Percentiles rank a stretch among this genome's conserved stretches.
These are phyloP conservation scores for Platismatia glauca DNA, from an alignment of 495 filamentous ascomycete genomes.

Conservation along the genomic window DNA sequence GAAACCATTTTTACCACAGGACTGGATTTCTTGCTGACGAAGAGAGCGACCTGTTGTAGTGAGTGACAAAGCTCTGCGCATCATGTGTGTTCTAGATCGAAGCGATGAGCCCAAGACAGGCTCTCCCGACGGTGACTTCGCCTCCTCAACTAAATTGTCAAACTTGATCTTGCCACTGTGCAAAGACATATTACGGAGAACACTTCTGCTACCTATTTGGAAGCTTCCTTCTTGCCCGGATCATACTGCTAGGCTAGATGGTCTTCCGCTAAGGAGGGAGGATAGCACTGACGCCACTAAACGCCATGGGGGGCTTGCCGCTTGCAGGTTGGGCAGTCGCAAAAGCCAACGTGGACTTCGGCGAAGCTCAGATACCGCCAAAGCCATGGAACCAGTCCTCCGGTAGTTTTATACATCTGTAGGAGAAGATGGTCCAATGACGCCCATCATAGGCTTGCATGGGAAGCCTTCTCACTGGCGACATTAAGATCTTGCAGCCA, in stretches of 20 bases:
- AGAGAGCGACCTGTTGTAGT: neutral
- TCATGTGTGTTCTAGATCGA: too few species aligned
- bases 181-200: too few species aligned
- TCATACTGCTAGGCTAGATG: neutral
- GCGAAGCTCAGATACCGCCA: neutral
- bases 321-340: neutral
- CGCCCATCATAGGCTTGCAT: neutral
- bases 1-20: too few species aligned
- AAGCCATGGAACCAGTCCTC: neutral
- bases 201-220: too few species aligned
- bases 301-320: neutral
- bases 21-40: too few species aligned
- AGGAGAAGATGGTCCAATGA: neutral
- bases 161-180: neutral
- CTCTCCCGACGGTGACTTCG: too few species aligned
- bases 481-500: too few species aligned
- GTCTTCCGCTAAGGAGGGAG: too few species aligned
- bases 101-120: too few species aligned
- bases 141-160: neutral
- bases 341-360: neutral
- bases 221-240: too few species aligned
- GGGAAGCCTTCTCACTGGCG: too few species aligned
- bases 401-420: neutral
- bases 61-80: neutral
- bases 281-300: neutral